A percentile compares a stretch with the other conserved stretches of the same genome.
phyloP scores from a whole-genome alignment of 441 rosid genomes.

The Biscutella laevigata region DNA sequence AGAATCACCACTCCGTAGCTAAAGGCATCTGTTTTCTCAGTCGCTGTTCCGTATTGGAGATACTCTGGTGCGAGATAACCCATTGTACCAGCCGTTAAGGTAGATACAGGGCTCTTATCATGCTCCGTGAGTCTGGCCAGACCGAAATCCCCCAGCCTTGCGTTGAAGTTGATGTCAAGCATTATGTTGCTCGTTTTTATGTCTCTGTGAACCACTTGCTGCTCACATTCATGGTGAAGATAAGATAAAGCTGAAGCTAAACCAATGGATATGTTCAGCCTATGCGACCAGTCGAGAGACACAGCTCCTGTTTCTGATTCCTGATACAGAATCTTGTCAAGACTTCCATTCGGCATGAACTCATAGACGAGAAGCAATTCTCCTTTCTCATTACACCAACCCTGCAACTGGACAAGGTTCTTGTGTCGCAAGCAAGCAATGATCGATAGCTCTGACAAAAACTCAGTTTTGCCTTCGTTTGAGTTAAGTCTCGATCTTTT shows the following conservation, averaged over 20 bases:
- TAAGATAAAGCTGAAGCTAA: constrained; percentile 75
- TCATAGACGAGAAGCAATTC: constrained; percentile 85
- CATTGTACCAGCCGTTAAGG: constrained; percentile 93
- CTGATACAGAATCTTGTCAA: constrained; percentile 62
- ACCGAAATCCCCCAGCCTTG: constrained; percentile 87
- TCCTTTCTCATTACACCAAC: constrained; percentile 85
- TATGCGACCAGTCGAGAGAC: constrained; percentile 50
- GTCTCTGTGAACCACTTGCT: constrained; percentile 87
- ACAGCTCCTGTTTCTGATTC: constrained; percentile 35
- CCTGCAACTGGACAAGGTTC: constrained; percentile 75
- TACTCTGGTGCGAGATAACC: constrained; percentile 96
- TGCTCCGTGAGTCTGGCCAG: constrained; percentile 87
- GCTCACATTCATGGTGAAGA: constrained; percentile 91
- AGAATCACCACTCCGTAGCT: constrained; percentile 85
- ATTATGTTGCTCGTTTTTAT: constrained; percentile 78
- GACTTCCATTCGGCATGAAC: constrained; percentile 82
- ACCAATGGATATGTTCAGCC: constrained; percentile 66
- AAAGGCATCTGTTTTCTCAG: constrained; percentile 77
- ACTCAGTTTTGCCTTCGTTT: constrained; percentile 77
- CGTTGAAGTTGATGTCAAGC: constrained; percentile 73
- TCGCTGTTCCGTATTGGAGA: constrained; percentile 81
- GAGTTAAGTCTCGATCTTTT: constrained; percentile 72
- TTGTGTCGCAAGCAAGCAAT: constrained; percentile 88
- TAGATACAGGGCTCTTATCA: constrained; percentile 79
- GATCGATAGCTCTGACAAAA: constrained; percentile 68